Conservation (phyloP, 371 early-diverging fungal genomes). For the Globomyces sp. region DNA sequence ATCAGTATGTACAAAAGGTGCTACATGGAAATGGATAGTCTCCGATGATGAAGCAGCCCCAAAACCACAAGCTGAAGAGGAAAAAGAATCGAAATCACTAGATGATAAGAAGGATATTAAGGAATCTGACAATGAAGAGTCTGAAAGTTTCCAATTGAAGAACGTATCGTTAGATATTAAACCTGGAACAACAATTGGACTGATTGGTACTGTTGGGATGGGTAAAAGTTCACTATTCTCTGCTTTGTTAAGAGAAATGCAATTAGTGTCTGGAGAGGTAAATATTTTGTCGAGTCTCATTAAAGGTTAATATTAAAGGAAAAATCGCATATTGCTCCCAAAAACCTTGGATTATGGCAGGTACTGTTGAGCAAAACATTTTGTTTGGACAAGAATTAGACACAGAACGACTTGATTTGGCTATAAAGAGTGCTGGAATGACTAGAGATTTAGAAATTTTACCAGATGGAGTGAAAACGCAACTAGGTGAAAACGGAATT, state of each 20-base stretch:
- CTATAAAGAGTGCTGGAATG: slow-evolving; percentile 10
- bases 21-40: slow-evolving; percentile 6
- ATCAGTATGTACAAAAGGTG: not conserved
- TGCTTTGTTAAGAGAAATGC: slow-evolving; percentile 21
- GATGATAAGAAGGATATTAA: not conserved
- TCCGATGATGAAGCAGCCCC: not conserved
- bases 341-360: slow-evolving; percentile 48
- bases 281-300: slow-evolving; percentile 30
- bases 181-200: slow-evolving; percentile 6
- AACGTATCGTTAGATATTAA: slow-evolving; percentile 22
- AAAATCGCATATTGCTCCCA: slow-evolving; percentile 45
- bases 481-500: slow-evolving; percentile 76
- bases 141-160: slow-evolving; percentile 1
- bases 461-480: slow-evolving; percentile 68
- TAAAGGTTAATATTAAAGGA: slow-evolving; percentile 4
- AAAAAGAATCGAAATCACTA: not conserved
- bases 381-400: slow-evolving; percentile 16
- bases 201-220: slow-evolving; percentile 33
- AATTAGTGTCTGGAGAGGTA: slow-evolving; percentile 34
- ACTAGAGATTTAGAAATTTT: slow-evolving; percentile 36
- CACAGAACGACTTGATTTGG: not conserved
- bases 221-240: slow-evolving; percentile 37
- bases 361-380: slow-evolving; percentile 51
- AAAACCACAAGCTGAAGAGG: not conserved
- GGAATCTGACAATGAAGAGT: not conserved